Percentiles rank a stretch among this genome's conserved stretches.
Evolutionary conservation across 805 yeast species (phyloP).

Genomic region (Myxozyma vanderwaltii): DNA sequence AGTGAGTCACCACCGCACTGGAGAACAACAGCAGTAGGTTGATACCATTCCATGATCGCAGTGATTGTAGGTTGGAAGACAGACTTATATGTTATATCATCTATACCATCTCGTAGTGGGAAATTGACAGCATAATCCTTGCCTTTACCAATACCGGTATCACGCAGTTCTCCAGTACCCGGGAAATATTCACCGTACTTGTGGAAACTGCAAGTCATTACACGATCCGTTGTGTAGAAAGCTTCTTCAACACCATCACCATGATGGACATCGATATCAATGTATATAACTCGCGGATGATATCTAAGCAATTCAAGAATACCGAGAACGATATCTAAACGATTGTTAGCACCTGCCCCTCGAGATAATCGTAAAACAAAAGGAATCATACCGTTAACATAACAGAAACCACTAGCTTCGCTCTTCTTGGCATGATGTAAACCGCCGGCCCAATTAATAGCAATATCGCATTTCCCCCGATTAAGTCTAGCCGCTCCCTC

Average conservation of each 20-base stretch:
- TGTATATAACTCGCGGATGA: slow-evolving; percentile 89
- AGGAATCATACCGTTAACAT: slow-evolving; percentile 56
- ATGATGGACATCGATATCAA: slow-evolving; percentile 93
- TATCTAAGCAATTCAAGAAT: slow-evolving; percentile 81
- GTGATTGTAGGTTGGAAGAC: slow-evolving; percentile 64
- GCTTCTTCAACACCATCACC: slow-evolving; percentile 99
- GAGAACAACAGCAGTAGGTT: slow-evolving; percentile 90
- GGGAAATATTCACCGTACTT: slow-evolving; percentile 97
- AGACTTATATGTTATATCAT: slow-evolving; percentile 88
- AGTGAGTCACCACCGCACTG: slow-evolving; percentile 98
- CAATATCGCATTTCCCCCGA: slow-evolving; percentile 87
- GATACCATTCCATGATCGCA: slow-evolving; percentile 87
- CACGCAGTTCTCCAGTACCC: slow-evolving; percentile 92
- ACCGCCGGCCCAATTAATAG: slow-evolving; percentile 96
- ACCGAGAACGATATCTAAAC: slow-evolving; percentile 77
- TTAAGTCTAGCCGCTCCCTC: slow-evolving; percentile 85
- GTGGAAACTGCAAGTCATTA: slow-evolving; percentile 95
- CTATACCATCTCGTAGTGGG: slow-evolving; percentile 93
- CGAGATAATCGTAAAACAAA: neutral
- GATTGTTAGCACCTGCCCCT: neutral
- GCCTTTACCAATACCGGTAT: slow-evolving; percentile 85
- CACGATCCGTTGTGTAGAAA: slow-evolving; percentile 90
- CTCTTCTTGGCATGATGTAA: slow-evolving; percentile 93
- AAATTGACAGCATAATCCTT: slow-evolving; percentile 86
- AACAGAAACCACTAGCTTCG: slow-evolving; percentile 95